Evolutionary conservation across 305 asterid species (phyloP), one percentile per base, ranked within the genome.

Genomic region (Solanum hybrid): DNA sequence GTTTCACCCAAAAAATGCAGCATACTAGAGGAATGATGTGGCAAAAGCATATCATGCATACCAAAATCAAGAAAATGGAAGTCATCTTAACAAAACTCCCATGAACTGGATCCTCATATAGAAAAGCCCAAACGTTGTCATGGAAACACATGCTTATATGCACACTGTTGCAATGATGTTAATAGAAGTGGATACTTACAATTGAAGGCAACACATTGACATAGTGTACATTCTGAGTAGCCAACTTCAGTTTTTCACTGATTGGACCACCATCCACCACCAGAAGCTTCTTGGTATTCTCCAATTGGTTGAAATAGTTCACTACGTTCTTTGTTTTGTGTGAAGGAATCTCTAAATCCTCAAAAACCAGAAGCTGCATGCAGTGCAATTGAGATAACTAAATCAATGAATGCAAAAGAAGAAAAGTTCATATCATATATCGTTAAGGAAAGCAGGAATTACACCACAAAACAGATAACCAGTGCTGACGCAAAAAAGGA

Each of bases 261-360:
- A 96, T 95, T 22, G 94, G 94, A 72, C 96, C 98, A 56, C 96
- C 98, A 87, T 95, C 99, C 90, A 97, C 98, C 79, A 97, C 81
- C 91, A 95, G 93, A 90, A 96, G 92, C 91, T 95, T 97, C 93
- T 96, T 97, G 85, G 95, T 87, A 85, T 91, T 90, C 93, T 94
- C 97, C 95, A 97, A 88, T 92, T 95, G 97, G 36, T 92, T 87
- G 86, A 90, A 95, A 92, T 92, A 94, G 95, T 90, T 94, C 87
- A 94, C 98, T 27, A 97, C 92, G 93, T 95, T 94, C 88, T 96
- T 97, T 36, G 99, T 97, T 93, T 97, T 97, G 92, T 96, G 98
- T 1, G 99, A 91, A 76, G 98, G 94, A 88, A 97, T 87, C 80
- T 94, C 98, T 26, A 97, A 90, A 94, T 97, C 96, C 56, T 96